phyloP scores from a whole-genome alignment of 306 rosid genomes.

The Rosa rugosa region DNA sequence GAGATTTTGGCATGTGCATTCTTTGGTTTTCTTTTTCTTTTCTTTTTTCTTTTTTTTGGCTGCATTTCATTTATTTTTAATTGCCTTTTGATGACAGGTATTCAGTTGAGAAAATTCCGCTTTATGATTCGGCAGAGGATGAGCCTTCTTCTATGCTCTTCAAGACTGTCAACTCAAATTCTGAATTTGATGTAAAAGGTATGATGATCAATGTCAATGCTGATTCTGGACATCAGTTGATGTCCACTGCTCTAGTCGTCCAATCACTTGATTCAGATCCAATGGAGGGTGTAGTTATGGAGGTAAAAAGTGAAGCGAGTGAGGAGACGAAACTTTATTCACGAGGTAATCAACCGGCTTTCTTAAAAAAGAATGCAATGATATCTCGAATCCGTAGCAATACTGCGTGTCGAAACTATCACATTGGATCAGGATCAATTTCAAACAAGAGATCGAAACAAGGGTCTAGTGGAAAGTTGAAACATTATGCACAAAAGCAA shows the following conservation, averaged over 20 bases:
- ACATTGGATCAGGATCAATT: conserved; percentile 54
- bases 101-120: conserved; percentile 90
- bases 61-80: conserved; percentile 5
- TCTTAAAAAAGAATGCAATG: conserved; percentile 65
- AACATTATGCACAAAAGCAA: conserved; percentile 53
- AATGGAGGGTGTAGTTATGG: conserved; percentile 41
- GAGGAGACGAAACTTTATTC: conserved; percentile 50
- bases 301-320: conserved; percentile 46
- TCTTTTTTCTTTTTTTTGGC: not conserved
- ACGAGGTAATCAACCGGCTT: conserved; percentile 45
- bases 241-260: conserved; percentile 44
- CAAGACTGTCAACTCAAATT: conserved; percentile 27
- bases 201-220: conserved; percentile 36
- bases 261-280: conserved; percentile 51
- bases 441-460: conserved; percentile 63
- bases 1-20: not conserved
- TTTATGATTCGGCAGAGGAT: conserved; percentile 95
- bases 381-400: conserved; percentile 69
- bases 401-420: conserved; percentile 64
- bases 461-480: conserved; percentile 54
- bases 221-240: conserved; percentile 48
- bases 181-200: conserved; percentile 40
- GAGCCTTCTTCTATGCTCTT: conserved; percentile 51
- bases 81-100: conserved; percentile 53
- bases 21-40: not conserved